Percentiles rank a stretch among this genome's conserved stretches.
These are phyloP conservation scores for Russula vinacea DNA, from an alignment of 768 basidiomycete species.

Conservation along the genomic window DNA sequence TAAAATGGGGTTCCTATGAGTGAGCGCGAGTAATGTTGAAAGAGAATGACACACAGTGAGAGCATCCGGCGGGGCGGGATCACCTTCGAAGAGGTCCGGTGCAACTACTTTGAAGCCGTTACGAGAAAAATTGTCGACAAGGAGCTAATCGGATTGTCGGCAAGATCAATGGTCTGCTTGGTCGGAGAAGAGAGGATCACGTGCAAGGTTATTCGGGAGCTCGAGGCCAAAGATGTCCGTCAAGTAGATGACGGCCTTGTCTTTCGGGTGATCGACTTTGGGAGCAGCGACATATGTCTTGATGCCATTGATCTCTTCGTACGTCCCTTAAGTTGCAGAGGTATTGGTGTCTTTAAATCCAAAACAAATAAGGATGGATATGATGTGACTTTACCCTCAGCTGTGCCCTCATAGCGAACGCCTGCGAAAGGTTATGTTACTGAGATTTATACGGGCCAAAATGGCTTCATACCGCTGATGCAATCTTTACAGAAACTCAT, in stretches of 20 bases:
- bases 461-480: background rate
- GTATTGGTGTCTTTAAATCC: background rate
- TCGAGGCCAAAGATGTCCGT: conserved; percentile 41
- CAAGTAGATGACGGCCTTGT: conserved; percentile 44
- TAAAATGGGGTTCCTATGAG: background rate
- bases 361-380: background rate
- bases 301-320: conserved; percentile 39
- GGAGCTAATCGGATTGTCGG: conserved; percentile 38
- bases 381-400: conserved; percentile 38
- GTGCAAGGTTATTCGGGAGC: conserved; percentile 38
- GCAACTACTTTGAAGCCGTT: conserved; percentile 37
- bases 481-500: background rate
- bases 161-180: background rate
- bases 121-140: conserved; percentile 44
- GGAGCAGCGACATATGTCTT: conserved; percentile 45
- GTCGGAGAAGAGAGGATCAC: background rate
- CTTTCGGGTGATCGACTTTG: conserved; percentile 39
- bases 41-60: conserved; percentile 23
- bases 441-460: background rate
- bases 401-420: conserved; percentile 39
- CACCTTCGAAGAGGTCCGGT: conserved; percentile 31
- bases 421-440: conserved; percentile 28
- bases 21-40: background rate
- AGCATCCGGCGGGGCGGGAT: conserved; percentile 31
- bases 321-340: conserved; percentile 33